Conservation (phyloP, 2,329 filamentous ascomycete species). For the Aureobasidium musti region DNA sequence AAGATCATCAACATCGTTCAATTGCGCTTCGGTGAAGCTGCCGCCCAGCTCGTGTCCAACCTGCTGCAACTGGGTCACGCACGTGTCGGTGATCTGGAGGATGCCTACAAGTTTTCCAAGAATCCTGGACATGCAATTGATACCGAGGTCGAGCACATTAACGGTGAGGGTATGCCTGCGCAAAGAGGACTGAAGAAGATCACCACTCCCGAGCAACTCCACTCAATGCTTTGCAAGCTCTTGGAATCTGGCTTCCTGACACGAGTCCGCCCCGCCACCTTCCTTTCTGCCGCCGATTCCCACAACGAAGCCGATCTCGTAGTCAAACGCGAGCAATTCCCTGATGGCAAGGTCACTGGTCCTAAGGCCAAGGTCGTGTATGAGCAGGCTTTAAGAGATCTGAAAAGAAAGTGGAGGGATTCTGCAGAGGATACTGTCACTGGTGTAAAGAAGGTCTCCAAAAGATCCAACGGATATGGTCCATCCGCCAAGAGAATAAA, state of each 20-base stretch:
- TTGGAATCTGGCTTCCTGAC: constrained; percentile 69
- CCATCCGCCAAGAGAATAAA: constrained; percentile 40
- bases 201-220: constrained; percentile 45
- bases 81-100: constrained; percentile 67
- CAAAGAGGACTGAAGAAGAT: constrained; percentile 37
- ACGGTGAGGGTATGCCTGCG: constrained; percentile 33
- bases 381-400: constrained; percentile 57
- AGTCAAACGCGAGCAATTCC: constrained; percentile 58
- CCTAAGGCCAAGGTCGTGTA: constrained; percentile 67
- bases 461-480: constrained; percentile 33
- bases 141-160: constrained; percentile 34
- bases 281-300: constrained; percentile 59
- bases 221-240: constrained; percentile 50
- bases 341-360: constrained; percentile 57
- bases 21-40: constrained; percentile 70
- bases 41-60: constrained; percentile 71
- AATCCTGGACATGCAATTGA: constrained; percentile 40
- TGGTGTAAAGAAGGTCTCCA: constrained; percentile 32
- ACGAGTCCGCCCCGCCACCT: constrained; percentile 56
- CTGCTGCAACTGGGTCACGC: constrained; percentile 77
- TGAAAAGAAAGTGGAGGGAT: constrained; percentile 56
- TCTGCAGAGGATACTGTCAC: constrained; percentile 42
- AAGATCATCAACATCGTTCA: constrained; percentile 78
- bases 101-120: constrained; percentile 57
- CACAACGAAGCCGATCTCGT: constrained; percentile 63